phyloP scores from a whole-genome alignment of 306 rosid species.

The Trifolium pratense region DNA sequence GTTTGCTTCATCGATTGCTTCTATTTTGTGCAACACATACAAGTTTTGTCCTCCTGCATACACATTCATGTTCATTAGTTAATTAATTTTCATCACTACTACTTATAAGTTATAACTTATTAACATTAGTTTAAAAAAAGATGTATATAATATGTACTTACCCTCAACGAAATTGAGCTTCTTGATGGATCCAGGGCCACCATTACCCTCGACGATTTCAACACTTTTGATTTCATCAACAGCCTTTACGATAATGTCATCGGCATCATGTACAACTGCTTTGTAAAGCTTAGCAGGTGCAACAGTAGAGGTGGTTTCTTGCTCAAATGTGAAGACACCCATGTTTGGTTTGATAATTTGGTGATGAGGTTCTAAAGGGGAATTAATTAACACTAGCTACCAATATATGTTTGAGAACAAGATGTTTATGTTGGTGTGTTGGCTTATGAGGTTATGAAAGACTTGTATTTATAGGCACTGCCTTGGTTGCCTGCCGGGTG shows the following conservation, averaged over 20 bases:
- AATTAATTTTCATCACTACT: background rate
- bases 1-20: conserved; percentile 36
- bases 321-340: conserved; percentile 57
- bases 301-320: conserved; percentile 42
- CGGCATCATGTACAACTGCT: conserved; percentile 45
- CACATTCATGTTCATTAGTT: background rate
- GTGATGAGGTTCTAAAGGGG: background rate
- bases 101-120: too few species aligned
- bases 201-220: conserved; percentile 49
- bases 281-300: conserved; percentile 54
- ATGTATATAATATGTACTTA: background rate
- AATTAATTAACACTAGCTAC: background rate
- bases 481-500: background rate
- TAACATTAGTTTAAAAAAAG: background rate
- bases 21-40: conserved; percentile 43
- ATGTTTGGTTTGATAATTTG: conserved; percentile 30
- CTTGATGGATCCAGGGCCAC: conserved; percentile 55
- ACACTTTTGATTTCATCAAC: conserved; percentile 24
- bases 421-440: background rate
- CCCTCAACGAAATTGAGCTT: conserved; percentile 43
- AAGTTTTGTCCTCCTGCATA: too few species aligned
- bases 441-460: background rate
- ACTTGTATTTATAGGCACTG: conserved; percentile 1
- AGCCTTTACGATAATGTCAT: conserved; percentile 45
- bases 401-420: background rate